Base-by-base conservation (phyloP, 225 moss, liverwort and hornwort species). In the Ulota crispa region DNA sequence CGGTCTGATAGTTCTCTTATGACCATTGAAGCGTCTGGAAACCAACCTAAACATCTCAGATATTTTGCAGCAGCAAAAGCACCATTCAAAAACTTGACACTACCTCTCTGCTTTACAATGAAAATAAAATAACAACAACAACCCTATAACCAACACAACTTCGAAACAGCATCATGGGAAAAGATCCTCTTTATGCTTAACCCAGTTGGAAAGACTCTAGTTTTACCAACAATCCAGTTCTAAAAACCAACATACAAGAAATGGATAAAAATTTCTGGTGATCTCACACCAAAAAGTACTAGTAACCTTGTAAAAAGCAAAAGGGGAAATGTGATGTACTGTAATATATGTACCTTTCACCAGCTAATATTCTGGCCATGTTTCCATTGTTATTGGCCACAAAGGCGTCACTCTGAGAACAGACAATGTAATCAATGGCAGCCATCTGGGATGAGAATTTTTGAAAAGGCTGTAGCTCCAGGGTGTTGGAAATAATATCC, bases 401-500 rank as follows among this genome's bases (percentile, higher is more conserved):
- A 88, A 99, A 99, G 47, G 93, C 99, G 87, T 99, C 88, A 83
- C 99, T 99, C 79, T 93, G 86, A 47, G 92, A 96, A 73, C 99
- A 99, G n/a, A 96, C 99, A 69, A 94, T 93, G 68, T 99, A 99
- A 86, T 99, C 99, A n/a, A 99, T 93, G 34, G 99, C 99, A 43
- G 99, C 99, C 94, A 99, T 89, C 77, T 93, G 93, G 34, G 99
- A 99, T 34, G 99, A 93, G 80, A 89, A 94, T 11, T 69, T 80
- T 59, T 80, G 78, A 81, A 93, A 99, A 27, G 87, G 85, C 60
- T 67, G 47, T 28, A 96, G 73, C 83, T 99, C 96, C 66, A 79
- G 63, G 72, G 80, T 83, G 31, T 31, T 86, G 59, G 87, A 78
- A 43, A 99, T 75, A 11, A 86, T 85, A 16, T 93, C 99, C 76